Base-by-base conservation (phyloP, 2,329 filamentous ascomycete species). In the Rosellinia necatrix region DNA sequence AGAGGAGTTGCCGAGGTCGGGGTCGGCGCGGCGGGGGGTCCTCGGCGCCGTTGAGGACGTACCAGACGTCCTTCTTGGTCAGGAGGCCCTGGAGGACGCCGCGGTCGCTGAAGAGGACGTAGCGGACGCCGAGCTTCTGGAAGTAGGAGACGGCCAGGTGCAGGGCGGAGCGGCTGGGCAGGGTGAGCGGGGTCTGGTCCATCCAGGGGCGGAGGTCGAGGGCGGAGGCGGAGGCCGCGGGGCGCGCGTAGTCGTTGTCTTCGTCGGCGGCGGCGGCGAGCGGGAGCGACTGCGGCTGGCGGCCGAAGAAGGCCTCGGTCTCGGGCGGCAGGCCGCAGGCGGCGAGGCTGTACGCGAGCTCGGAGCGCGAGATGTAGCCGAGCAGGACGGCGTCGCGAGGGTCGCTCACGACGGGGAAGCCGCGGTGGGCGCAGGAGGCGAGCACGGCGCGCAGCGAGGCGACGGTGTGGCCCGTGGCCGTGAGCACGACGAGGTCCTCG, bases 51-150 rank as follows among this genome's bases (percentile, higher is more conserved):
- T 96, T 91, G 41, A 97, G 79, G 34, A 97, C 86, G 72, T 91
- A 92, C 90, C 92, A 97, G 29, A 96, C 87, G 74, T 99, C 94
- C 77, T 99, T 99, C 78, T 97, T 97, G 17, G 94, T 99, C 64
- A 97, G 76, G 43, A 99, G 73, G 0, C 94, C 94, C 71, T 91
- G 87, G 34, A 99, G 75, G 46, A 84, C 83, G 17, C 94, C 94
- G 44, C 87, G 83, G 63, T 97, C 90, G 34, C 85, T 86, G 71
- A 97, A 96, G 3, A 97, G 76, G 4, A 99, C 85, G 75, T 97
- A 97, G 47, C 93, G 84, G 59, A 99, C 76, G 17, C 94, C 94
- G 7, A 99, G 83, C 70, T 93, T 93, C 76, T 96, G 92, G 74
- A 99, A 97, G 81, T 99, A 96, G 54, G 84, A 87, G 21, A 96